Evolutionary conservation across 1,284 basidiomycete species (phyloP), one percentile per base, ranked within the genome.

Genomic region (Takashimella koratensis): DNA sequence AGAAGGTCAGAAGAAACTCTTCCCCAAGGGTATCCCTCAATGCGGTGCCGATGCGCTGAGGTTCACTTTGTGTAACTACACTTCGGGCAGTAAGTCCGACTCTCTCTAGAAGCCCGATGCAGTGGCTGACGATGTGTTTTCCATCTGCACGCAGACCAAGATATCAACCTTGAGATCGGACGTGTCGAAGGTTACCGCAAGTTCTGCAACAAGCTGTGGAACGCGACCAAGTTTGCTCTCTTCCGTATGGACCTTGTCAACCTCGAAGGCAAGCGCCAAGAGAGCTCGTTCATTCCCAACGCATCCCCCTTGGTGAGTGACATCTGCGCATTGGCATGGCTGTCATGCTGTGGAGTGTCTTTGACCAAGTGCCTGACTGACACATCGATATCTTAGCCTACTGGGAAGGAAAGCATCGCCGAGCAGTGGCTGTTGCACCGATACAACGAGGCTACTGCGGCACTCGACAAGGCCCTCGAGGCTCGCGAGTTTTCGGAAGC

Each of bases 181-280:
- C 87, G 93, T 58, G 93, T 98, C n/a, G 95, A 98, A 78, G 95
- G 95, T 5, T 98, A 98, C 78, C 86, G 96, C 75, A 98, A 98
- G 77, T 96, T 98, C 81, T 98, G 96, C 80, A 98, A 99, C 81
- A 98, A 98, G 81, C 86, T 99, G 25, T 98, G 96, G 84, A 98
- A 99, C 73, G 96, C 96, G 1, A 98, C 94, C 54, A 95, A 95
- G 76, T 98, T 99, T 68, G 95, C 93, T 24, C 90, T 97, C 85
- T 83, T 95, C 73, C 94, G 94, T 78, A 79, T 97, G 39, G 92
- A 92, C 59, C 64, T 74, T 25, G 69, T 75, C 51, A 70, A 75
- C 50, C 63, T 76, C 30, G 72, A 74, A 40, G 75, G 75, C 58
- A 67, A 65, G 41, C 57, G 74, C 26, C 69, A 69, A 47, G 52